Evolutionary conservation across 2,329 filamentous ascomycete genomes (phyloP), one percentile per base, ranked within the genome.

Genomic region (Epicoccum nigrum): DNA sequence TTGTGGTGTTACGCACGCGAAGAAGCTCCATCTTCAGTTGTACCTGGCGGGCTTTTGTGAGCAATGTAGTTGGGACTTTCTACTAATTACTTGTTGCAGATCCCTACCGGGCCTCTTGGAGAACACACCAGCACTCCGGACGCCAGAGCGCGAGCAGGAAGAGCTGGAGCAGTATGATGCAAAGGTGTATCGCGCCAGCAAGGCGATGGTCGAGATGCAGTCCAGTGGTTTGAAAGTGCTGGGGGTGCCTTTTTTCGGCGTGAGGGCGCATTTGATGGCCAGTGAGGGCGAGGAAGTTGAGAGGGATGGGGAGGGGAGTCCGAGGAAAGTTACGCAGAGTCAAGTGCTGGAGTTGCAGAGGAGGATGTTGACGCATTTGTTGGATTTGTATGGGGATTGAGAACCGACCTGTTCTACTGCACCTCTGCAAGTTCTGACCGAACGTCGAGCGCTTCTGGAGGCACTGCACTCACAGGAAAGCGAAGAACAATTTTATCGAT

Each of bases 121-220:
- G 9, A 60, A 59, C 4, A 60, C 56, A 9, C 45, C 55, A 7
- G 42, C 60, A 15, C 62, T 69, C 33, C 54, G 67, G 74, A 78
- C 76, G 21, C 68, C 70, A 7, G 72, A 81, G 55, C 77, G 80
- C 39, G 73, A 84, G 38, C 68, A 78, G 27, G 74, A 77, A 39
- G 86, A 88, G 66, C 70, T 88, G 7, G 66, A 74, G 23, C 75
- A 75, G 16, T 88, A 85, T 63, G 84, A 88, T 57, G 70, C 73
- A 44, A 88, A 88, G 63, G 82, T 88, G 13, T 82, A 87, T 59
- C 78, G 75, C 46, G 85, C 84, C 2, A 80, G 82, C 42, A 71
- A 72, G 32, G 75, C 81, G 9, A 87, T 89, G 85, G 77, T 81
- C 0, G 75, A 77, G n/a, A 79, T 80, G 12, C 82, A 87, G 70